Percentiles rank a stretch among this genome's conserved stretches.
Evolutionary conservation across 306 rosid species (phyloP).

Genomic region (Prunus persica): DNA sequence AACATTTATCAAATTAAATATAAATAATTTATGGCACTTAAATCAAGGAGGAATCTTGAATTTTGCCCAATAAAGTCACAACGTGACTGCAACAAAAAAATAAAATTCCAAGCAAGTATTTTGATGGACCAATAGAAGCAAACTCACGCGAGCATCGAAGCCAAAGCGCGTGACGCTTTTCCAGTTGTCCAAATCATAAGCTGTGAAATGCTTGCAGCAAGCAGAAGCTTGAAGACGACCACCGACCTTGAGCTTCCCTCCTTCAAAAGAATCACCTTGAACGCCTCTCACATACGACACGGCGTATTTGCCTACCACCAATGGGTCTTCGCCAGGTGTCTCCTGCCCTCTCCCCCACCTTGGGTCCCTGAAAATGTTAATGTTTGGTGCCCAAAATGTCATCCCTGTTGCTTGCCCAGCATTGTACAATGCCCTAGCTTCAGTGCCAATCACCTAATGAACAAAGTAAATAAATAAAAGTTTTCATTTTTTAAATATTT

Average conservation of each 20-base stretch:
- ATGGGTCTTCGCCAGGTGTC: conserved; percentile 93
- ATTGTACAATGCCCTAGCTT: conserved; percentile 78
- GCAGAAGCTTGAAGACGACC: conserved; percentile 79
- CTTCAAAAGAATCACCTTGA: conserved; percentile 69
- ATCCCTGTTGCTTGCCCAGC: conserved; percentile 73
- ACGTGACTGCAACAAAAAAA: background rate
- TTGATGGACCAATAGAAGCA: background rate
- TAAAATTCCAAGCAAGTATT: background rate
- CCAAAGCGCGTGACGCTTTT: conserved; percentile 57
- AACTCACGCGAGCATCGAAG: conserved; percentile 69
- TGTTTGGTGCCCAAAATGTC: conserved; percentile 97
- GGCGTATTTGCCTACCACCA: conserved; percentile 53
- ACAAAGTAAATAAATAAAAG: no score
- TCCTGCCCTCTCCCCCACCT: conserved; percentile 99
- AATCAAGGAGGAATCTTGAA: conserved; percentile 5
- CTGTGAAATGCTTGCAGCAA: conserved; percentile 93
- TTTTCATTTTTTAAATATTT: no score
- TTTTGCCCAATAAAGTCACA: background rate
- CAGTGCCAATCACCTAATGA: conserved; percentile 59
- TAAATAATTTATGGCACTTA: background rate
- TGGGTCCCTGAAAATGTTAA: conserved; percentile 88
- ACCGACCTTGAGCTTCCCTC: conserved; percentile 34
- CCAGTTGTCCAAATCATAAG: conserved; percentile 93
- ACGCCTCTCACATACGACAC: conserved; percentile 76
- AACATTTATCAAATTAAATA: background rate